Evolutionary conservation across 208 protist species (phyloP).

Genomic region (Leishmania braziliensis): DNA sequence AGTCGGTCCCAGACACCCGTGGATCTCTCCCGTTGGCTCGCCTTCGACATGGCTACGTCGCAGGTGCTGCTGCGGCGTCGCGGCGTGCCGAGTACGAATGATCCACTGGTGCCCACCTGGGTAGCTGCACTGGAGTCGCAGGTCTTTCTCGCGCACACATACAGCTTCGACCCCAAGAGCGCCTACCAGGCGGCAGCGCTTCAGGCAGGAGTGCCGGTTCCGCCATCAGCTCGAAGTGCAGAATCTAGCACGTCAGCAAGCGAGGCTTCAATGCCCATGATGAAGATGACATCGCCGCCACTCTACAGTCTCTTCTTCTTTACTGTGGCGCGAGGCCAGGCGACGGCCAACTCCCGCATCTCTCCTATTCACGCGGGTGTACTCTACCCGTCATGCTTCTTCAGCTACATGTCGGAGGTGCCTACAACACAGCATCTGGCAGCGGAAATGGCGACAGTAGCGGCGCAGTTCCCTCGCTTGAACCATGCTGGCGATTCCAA

Average conservation of each 20-base stretch:
- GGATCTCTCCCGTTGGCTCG: slow-evolving; percentile 28
- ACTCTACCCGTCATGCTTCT: slow-evolving; percentile 27
- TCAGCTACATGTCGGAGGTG: slow-evolving; percentile 29
- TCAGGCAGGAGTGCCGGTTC: background rate
- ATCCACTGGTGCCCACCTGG: background rate
- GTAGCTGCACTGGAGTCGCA: slow-evolving; percentile 14
- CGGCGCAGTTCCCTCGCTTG: background rate
- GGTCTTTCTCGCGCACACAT: slow-evolving; percentile 38
- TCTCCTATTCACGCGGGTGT: slow-evolving; percentile 5
- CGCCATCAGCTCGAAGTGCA: background rate
- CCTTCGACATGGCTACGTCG: slow-evolving; percentile 29
- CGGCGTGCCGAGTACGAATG: background rate
- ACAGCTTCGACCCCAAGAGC: slow-evolving; percentile 23
- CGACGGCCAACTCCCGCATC: slow-evolving; percentile 3
- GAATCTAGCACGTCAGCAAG: background rate
- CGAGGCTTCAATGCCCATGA: background rate
- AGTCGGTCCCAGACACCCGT: background rate
- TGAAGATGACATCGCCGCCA: background rate
- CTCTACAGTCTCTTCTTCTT: slow-evolving; percentile 38
- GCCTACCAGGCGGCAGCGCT: slow-evolving; percentile 22
- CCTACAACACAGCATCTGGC: slow-evolving; percentile 20
- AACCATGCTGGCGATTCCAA: background rate
- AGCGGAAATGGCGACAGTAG: background rate
- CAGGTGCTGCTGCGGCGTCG: slow-evolving; percentile 37
- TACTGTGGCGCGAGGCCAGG: slow-evolving; percentile 3